Percentiles rank a stretch among this genome's conserved stretches.
Conservation (phyloP, 1,139 yeast species). For the Kodamaea ohmeri region DNA sequence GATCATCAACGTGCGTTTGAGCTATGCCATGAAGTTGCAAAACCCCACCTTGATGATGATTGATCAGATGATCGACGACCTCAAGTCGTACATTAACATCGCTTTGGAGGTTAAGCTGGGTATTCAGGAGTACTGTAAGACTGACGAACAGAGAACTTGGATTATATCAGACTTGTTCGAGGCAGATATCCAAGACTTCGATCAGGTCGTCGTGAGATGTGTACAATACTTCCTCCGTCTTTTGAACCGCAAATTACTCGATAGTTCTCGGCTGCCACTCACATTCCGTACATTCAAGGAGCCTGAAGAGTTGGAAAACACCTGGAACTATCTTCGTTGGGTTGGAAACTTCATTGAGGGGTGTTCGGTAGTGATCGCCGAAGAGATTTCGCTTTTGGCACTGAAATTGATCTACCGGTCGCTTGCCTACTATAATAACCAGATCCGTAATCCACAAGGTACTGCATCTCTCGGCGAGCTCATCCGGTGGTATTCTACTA, state of each 20-base stretch:
- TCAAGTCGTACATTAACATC: conserved; percentile 70
- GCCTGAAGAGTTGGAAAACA: conserved; percentile 81
- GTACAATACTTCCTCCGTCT: conserved; percentile 70
- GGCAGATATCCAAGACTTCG: conserved; percentile 55
- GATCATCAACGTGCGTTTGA: conserved; percentile 68
- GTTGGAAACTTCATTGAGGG: conserved; percentile 72
- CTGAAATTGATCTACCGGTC: conserved; percentile 67
- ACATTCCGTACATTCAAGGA: conserved; percentile 84
- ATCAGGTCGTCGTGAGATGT: conserved; percentile 69
- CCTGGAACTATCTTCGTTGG: conserved; percentile 72
- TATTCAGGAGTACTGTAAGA: conserved; percentile 60
- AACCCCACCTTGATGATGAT: conserved; percentile 95
- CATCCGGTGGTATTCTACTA: conserved; percentile 75
- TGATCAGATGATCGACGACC: conserved; percentile 89
- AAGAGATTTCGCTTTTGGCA: conserved; percentile 65
- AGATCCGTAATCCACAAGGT: conserved; percentile 61
- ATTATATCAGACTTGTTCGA: conserved; percentile 66
- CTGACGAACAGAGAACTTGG: conserved; percentile 68
- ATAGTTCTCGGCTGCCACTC: conserved; percentile 62
- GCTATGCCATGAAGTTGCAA: conserved; percentile 73
- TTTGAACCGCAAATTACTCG: conserved; percentile 72
- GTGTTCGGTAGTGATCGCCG: conserved; percentile 82
- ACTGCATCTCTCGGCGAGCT: conserved; percentile 51
- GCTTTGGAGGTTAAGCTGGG: conserved; percentile 77
- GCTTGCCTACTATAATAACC: conserved; percentile 68